Evolutionary conservation across 345 rosid species (phyloP).

Genomic region (Citrus glauca): DNA sequence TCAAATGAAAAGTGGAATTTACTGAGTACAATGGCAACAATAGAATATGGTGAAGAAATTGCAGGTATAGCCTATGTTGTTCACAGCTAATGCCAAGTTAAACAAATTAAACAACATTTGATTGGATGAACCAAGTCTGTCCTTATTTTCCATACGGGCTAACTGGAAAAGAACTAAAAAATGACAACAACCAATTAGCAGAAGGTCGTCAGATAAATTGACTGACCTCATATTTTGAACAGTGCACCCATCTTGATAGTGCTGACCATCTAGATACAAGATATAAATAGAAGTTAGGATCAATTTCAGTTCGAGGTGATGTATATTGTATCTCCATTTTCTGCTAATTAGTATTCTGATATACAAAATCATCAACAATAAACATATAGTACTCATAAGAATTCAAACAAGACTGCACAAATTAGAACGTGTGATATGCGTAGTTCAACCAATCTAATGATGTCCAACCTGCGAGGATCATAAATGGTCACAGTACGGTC

Average conservation of each 20-base stretch:
- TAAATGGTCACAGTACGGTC: slow-evolving; percentile 64
- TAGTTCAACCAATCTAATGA: not conserved
- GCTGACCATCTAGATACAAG: slow-evolving; percentile 48
- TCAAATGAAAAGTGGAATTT: not conserved
- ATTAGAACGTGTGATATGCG: not conserved
- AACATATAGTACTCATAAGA: not conserved
- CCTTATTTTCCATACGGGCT: not conserved
- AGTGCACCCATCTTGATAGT: slow-evolving; percentile 55
- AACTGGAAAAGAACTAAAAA: not conserved
- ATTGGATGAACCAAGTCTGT: not conserved
- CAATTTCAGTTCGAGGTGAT: slow-evolving; percentile 1
- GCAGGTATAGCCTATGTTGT: not conserved
- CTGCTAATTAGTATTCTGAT: not conserved
- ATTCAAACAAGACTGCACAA: not conserved
- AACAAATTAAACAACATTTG: not conserved
- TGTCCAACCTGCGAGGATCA: slow-evolving; percentile 70
- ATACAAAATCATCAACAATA: not conserved
- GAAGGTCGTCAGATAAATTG: not conserved
- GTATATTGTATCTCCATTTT: not conserved
- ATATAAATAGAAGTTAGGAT: slow-evolving; percentile 11
- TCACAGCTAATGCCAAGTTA: not conserved
- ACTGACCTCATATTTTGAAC: slow-evolving; percentile 72
- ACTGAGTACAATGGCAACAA: not conserved
- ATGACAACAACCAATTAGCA: not conserved
- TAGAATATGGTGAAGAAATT: not conserved